Percentiles rank a stretch among this genome's conserved stretches.
Conservation (phyloP, 331 rosid genomes). For the Erythrophleum ivorense region DNA sequence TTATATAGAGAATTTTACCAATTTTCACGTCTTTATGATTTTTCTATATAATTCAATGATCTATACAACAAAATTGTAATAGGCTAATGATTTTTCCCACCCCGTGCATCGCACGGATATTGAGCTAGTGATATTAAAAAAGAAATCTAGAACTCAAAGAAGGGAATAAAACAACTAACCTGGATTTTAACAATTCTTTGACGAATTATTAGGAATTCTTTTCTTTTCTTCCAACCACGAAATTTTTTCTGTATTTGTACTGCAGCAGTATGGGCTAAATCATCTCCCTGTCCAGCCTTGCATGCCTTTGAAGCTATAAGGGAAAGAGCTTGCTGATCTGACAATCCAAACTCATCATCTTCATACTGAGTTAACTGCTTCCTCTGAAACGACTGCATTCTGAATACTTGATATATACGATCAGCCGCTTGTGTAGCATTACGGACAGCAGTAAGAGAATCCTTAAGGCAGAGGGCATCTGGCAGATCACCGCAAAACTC, state of each 20-base stretch:
- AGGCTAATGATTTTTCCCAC: too few relatives aligned
- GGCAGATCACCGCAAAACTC: constrained; percentile 54
- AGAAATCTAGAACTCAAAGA: constrained; percentile 5
- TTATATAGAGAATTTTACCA: too few relatives aligned
- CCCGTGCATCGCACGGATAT: too few relatives aligned
- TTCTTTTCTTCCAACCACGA: constrained; percentile 93
- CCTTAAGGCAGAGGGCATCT: constrained; percentile 70
- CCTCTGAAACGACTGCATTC: constrained; percentile 87
- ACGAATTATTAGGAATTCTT: constrained; percentile 81
- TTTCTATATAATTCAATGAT: too few relatives aligned
- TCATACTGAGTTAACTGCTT: constrained; percentile 52
- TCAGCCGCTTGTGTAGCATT: constrained; percentile 89
- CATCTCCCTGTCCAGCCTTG: constrained; percentile 60
- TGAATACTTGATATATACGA: constrained; percentile 75
- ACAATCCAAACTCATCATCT: constrained; percentile 57
- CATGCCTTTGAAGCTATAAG: constrained; percentile 54
- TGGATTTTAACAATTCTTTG: constrained; percentile 92
- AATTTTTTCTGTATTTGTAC: constrained; percentile 81
- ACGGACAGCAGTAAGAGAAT: constrained; percentile 80
- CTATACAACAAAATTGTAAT: too few relatives aligned
- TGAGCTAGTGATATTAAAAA: background rate
- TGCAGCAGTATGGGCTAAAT: constrained; percentile 69
- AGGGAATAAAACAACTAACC: constrained; percentile 47
- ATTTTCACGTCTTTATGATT: too few relatives aligned
- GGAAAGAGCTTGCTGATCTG: constrained; percentile 65